Evolutionary conservation across 176 grass and related monocot species (phyloP).

Genomic region (Poa pratensis): DNA sequence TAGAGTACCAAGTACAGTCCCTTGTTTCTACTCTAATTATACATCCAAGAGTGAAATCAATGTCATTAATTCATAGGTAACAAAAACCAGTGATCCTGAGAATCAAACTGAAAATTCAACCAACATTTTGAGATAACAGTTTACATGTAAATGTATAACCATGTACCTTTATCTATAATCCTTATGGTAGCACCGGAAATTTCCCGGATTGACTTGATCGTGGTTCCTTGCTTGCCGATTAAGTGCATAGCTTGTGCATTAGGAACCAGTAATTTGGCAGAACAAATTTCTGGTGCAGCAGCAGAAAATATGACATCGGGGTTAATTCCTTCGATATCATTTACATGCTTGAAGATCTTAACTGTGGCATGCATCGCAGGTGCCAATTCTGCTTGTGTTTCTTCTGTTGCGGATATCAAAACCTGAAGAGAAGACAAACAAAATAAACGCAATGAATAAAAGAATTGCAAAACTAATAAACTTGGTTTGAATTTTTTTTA

Average conservation of each 20-base stretch:
- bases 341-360: constrained; percentile 76
- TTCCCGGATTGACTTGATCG: constrained; percentile 67
- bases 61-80: not conserved
- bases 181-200: constrained; percentile 52
- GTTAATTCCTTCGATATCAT: constrained; percentile 52
- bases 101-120: constrained; percentile 8
- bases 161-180: constrained; percentile 60
- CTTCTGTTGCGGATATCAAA: constrained; percentile 85
- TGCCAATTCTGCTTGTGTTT: constrained; percentile 61
- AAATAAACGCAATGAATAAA: constrained; percentile 21
- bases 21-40: not conserved
- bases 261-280: constrained; percentile 66
- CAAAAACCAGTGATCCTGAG: not conserved
- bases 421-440: constrained; percentile 52
- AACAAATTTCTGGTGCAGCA: constrained; percentile 49
- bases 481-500: not conserved
- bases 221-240: constrained; percentile 82
- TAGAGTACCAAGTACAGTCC: not conserved
- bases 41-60: not conserved
- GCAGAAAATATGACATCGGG: constrained; percentile 32
- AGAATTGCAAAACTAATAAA: not conserved
- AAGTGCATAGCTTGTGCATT: constrained; percentile 65
- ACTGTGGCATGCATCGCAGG: constrained; percentile 77
- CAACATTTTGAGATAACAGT: not conserved
- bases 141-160: constrained; percentile 10